A percentile compares a stretch with the other conserved stretches of the same genome.
phyloP scores from a whole-genome alignment of 2,329 filamentous ascomycete species.

The Bipolaris cookei region DNA sequence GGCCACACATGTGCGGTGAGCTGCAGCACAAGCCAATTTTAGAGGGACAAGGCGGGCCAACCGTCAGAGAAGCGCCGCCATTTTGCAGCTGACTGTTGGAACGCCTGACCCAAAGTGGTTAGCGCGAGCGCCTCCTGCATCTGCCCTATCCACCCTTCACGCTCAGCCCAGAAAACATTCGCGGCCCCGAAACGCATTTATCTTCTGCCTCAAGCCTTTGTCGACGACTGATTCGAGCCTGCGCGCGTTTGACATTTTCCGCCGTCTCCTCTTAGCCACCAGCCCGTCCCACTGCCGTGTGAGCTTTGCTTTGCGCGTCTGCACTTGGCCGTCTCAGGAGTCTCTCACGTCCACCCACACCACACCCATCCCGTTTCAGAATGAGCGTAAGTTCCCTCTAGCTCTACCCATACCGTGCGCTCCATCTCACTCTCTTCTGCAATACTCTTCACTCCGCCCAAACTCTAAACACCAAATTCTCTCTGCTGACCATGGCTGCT shows the following conservation, averaged over 20 bases:
- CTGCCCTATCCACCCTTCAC: slow-evolving; percentile 9
- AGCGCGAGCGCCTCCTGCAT: slow-evolving; percentile 18
- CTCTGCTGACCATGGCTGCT: slow-evolving; percentile 26
- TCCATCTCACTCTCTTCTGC: slow-evolving; percentile 13
- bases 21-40: slow-evolving; percentile 25
- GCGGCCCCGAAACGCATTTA: slow-evolving; percentile 21
- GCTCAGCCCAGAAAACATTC: slow-evolving; percentile 24
- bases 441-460: slow-evolving; percentile 14
- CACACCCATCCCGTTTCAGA: slow-evolving; percentile 46
- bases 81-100: slow-evolving; percentile 5
- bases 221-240: slow-evolving; percentile 15
- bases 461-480: background rate
- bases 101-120: slow-evolving; percentile 11
- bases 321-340: slow-evolving; percentile 45
- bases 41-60: slow-evolving; percentile 21
- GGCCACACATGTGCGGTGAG: background rate
- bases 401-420: slow-evolving; percentile 11
- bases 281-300: slow-evolving; percentile 5
- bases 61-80: slow-evolving; percentile 13
- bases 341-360: slow-evolving; percentile 34
- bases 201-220: slow-evolving; percentile 19
- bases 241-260: slow-evolving; percentile 13
- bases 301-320: slow-evolving; percentile 21
- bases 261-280: background rate
- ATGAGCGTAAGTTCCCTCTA: slow-evolving; percentile 48